Percentiles rank a stretch among this genome's conserved stretches.
phyloP scores from a whole-genome alignment of 805 yeast species.

The Monosporozyma solicola region DNA sequence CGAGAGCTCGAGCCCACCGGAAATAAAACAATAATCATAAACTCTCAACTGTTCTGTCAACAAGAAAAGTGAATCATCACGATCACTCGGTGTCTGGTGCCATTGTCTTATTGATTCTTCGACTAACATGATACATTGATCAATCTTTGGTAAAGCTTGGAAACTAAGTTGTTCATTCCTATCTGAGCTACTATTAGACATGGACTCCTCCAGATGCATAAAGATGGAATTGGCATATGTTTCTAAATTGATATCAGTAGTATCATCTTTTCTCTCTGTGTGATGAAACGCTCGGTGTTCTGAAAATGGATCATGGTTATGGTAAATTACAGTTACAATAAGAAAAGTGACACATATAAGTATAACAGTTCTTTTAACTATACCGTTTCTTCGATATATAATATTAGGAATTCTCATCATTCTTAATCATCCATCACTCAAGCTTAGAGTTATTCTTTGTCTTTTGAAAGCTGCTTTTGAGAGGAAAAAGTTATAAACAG shows the following conservation, averaged over 20 bases:
- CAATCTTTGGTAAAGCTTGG: background rate
- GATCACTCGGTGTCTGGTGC: background rate
- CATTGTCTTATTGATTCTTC: background rate
- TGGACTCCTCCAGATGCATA: background rate
- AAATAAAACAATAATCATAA: constrained; percentile 22
- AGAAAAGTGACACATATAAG: background rate
- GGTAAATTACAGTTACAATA: background rate
- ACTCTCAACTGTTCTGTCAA: constrained; percentile 20
- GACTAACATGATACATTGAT: background rate
- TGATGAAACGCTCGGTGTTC: background rate
- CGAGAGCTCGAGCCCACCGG: constrained; percentile 3
- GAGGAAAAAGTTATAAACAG: no score
- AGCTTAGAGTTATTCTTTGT: background rate
- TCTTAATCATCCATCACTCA: background rate
- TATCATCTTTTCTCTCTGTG: background rate
- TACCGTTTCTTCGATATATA: background rate
- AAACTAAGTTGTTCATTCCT: background rate
- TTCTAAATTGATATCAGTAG: background rate
- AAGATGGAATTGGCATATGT: background rate
- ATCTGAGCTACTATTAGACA: background rate
- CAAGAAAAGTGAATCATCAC: background rate
- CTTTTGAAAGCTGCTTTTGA: no score
- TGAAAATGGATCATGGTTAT: background rate
- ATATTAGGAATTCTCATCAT: background rate
- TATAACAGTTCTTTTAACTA: background rate